A percentile compares a stretch with the other conserved stretches of the same genome.
These are phyloP conservation scores for Salvia miltiorrhiza DNA, from an alignment of 257 asterid species.

Conservation along the genomic window DNA sequence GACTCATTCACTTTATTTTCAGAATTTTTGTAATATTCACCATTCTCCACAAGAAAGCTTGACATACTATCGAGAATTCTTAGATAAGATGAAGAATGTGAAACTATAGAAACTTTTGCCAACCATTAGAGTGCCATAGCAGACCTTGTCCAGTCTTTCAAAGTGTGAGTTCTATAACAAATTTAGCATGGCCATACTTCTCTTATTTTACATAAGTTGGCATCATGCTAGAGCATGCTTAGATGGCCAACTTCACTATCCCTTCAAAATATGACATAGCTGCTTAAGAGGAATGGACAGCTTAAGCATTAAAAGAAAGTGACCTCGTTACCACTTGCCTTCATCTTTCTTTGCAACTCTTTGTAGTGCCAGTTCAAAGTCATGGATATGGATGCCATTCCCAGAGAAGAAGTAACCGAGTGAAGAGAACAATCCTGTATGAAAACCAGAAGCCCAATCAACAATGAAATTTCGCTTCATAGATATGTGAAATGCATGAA, in stretches of 20 bases:
- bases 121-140: background rate
- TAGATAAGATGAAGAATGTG: conserved; percentile 1
- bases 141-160: background rate
- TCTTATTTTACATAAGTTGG: too few species aligned
- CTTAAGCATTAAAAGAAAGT: conserved; percentile 4
- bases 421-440: conserved; percentile 77
- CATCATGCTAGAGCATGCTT: background rate
- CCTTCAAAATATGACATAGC: background rate
- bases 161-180: background rate
- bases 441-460: conserved; percentile 27
- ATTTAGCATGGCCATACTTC: background rate
- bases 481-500: conserved; percentile 14
- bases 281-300: background rate
- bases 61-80: background rate
- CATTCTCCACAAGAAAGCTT: too few species aligned
- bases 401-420: conserved; percentile 79
- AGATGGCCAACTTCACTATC: conserved; percentile 1
- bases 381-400: conserved; percentile 61
- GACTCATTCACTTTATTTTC: background rate
- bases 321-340: conserved; percentile 52
- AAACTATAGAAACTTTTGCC: background rate
- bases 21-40: background rate
- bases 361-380: conserved; percentile 74
- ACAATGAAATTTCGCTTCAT: conserved; percentile 17
- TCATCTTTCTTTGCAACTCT: conserved; percentile 50